Percentiles rank a stretch among this genome's conserved stretches.
phyloP scores from a whole-genome alignment of 495 filamentous ascomycete species.

The Collariella sp. region DNA sequence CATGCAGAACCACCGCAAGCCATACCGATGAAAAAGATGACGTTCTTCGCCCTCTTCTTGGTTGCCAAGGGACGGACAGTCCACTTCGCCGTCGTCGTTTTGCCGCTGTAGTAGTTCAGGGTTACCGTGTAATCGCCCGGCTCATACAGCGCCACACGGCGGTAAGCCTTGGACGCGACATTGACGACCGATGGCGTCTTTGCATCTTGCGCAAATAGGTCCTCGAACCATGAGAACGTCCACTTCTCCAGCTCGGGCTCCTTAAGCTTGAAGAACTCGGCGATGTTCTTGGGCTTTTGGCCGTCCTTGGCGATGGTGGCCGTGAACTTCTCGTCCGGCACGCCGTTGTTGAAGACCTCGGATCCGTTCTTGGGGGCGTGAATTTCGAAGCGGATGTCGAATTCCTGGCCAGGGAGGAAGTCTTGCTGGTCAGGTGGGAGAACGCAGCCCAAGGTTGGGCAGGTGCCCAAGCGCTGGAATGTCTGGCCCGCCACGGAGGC shows the following conservation, averaged over 20 bases:
- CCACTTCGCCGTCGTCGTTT: slow-evolving; percentile 60
- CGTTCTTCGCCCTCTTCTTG: slow-evolving; percentile 64
- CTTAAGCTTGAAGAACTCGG: slow-evolving; percentile 50
- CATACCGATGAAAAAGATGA: slow-evolving; percentile 63
- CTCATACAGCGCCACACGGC: slow-evolving; percentile 56
- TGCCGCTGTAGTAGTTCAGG: slow-evolving; percentile 56
- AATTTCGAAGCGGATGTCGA: slow-evolving; percentile 68
- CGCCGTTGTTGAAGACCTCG: slow-evolving; percentile 50
- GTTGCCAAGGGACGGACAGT: slow-evolving; percentile 55
- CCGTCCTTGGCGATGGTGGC: slow-evolving; percentile 58
- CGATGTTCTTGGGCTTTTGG: slow-evolving; percentile 36
- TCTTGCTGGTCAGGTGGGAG: slow-evolving; percentile 70
- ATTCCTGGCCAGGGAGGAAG: slow-evolving; percentile 65
- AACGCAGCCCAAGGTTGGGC: slow-evolving; percentile 63
- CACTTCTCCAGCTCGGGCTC: slow-evolving; percentile 60
- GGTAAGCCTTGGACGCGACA: slow-evolving; percentile 61
- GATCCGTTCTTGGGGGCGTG: slow-evolving; percentile 70
- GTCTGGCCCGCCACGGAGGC: slow-evolving; percentile 48
- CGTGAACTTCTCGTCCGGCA: slow-evolving; percentile 57
- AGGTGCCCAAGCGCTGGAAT: slow-evolving; percentile 60
- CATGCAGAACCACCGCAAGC: too few species aligned
- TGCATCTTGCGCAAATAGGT: slow-evolving; percentile 61
- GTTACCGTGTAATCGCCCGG: slow-evolving; percentile 64
- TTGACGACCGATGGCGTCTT: slow-evolving; percentile 56
- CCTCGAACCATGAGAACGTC: slow-evolving; percentile 66